Evolutionary conservation across 2,329 filamentous ascomycete species (phyloP).

Genomic region (Cyclaneusma minus): DNA sequence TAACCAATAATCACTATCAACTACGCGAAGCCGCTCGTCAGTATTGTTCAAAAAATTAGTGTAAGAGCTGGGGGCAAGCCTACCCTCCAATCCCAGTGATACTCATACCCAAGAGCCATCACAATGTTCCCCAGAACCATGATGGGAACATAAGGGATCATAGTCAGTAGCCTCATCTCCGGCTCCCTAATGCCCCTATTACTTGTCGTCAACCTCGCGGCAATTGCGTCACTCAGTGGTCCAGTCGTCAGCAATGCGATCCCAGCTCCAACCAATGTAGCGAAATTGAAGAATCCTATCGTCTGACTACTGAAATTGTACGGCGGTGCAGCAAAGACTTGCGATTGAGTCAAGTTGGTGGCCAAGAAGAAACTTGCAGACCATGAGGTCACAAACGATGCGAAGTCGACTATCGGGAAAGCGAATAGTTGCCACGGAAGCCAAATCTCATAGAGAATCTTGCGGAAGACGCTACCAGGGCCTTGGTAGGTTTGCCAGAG

Average conservation of each 20-base stretch:
- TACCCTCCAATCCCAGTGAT: slow-evolving; percentile 35
- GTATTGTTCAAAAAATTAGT: slow-evolving; percentile 1
- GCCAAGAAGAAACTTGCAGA: slow-evolving; percentile 36
- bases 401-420: slow-evolving; percentile 47
- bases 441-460: slow-evolving; percentile 37
- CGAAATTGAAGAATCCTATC: slow-evolving; percentile 42
- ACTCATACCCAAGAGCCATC: slow-evolving; percentile 34
- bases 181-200: slow-evolving; percentile 40
- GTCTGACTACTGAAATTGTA: slow-evolving; percentile 34
- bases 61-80: too few species aligned
- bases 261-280: slow-evolving; percentile 34
- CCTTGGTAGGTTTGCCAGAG: slow-evolving; percentile 32
- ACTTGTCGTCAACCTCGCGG: slow-evolving; percentile 30
- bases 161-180: slow-evolving; percentile 39
- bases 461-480: too few species aligned
- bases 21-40: neutral
- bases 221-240: slow-evolving; percentile 39
- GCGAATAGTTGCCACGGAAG: slow-evolving; percentile 45
- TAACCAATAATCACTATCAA: slow-evolving; percentile 40
- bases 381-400: slow-evolving; percentile 46
- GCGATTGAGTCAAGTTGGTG: slow-evolving; percentile 40
- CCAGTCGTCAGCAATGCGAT: slow-evolving; percentile 39
- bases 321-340: slow-evolving; percentile 36
- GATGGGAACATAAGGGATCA: slow-evolving; percentile 43
- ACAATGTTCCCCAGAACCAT: slow-evolving; percentile 44